phyloP scores from a whole-genome alignment of 257 asterid genomes.

The Ligustrum vulgare region DNA sequence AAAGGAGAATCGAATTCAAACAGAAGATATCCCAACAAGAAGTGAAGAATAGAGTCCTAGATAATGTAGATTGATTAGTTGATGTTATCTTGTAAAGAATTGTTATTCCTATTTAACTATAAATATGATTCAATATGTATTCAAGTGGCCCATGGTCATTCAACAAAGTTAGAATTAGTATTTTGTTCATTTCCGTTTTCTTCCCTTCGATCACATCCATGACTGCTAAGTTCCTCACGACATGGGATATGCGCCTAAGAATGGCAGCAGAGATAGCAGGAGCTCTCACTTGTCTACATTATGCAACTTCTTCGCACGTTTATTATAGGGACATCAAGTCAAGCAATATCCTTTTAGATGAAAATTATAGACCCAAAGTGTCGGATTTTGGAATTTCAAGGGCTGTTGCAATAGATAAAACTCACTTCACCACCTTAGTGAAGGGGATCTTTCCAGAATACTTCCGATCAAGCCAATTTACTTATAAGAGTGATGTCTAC shows the following conservation, averaged over 20 bases:
- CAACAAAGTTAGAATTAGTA: too few species aligned
- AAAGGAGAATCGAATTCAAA: too few species aligned
- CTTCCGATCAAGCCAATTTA: slow-evolving; percentile 31
- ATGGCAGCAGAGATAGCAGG: slow-evolving; percentile 38
- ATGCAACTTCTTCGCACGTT: slow-evolving; percentile 31
- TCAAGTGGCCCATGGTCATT: too few species aligned
- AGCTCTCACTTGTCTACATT: slow-evolving; percentile 39
- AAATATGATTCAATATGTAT: too few species aligned
- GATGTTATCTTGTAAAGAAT: too few species aligned
- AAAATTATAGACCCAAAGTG: slow-evolving; percentile 35
- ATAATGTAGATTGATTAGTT: too few species aligned
- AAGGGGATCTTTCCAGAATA: slow-evolving; percentile 25
- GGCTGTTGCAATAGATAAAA: slow-evolving; percentile 26
- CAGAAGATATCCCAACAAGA: too few species aligned
- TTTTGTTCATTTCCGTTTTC: too few species aligned
- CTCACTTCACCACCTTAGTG: slow-evolving; percentile 35
- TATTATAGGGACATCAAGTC: slow-evolving; percentile 43
- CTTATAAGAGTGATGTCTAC: slow-evolving; percentile 46
- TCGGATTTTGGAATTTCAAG: slow-evolving; percentile 44
- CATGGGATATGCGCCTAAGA: slow-evolving; percentile 40
- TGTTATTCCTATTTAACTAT: too few species aligned
- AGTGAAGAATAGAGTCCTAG: too few species aligned
- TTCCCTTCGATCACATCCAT: slow-evolving; percentile 32
- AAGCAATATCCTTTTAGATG: slow-evolving; percentile 36
- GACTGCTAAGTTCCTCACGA: slow-evolving; percentile 15